phyloP scores from a whole-genome alignment of 495 filamentous ascomycete genomes.

The Chaetomium cochliodes region DNA sequence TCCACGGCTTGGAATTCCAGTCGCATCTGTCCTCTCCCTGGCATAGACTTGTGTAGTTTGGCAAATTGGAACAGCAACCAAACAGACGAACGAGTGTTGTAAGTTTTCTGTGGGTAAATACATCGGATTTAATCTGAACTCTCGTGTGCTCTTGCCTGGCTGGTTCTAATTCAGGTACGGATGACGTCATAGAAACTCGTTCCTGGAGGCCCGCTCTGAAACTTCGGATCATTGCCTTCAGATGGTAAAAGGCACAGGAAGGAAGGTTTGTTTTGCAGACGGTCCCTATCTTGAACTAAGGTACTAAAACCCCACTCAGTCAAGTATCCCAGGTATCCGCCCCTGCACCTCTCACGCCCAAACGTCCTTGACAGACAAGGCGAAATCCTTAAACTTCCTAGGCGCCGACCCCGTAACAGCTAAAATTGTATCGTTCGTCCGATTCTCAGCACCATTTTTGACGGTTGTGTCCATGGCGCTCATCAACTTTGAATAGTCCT shows the following conservation, averaged over 20 bases:
- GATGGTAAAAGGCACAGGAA: too few relatives aligned
- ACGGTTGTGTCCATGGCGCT: conserved; percentile 39
- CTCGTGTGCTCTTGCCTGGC: background rate
- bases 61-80: too few relatives aligned
- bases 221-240: background rate
- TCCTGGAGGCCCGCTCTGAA: background rate
- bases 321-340: too few relatives aligned
- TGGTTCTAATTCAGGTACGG: background rate
- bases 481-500: conserved; percentile 38
- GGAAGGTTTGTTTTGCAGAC: too few relatives aligned
- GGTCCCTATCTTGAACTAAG: background rate
- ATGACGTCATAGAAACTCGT: conserved; percentile 2
- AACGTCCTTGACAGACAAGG: conserved; percentile 34
- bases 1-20: background rate
- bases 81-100: background rate
- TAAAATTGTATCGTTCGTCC: conserved; percentile 42
- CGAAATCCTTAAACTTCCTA: conserved; percentile 38
- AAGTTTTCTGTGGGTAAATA: background rate
- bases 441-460: conserved; percentile 41
- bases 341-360: conserved; percentile 23
- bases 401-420: conserved; percentile 39
- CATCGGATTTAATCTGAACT: background rate
- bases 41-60: too few relatives aligned
- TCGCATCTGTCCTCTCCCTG: background rate
- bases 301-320: too few relatives aligned